Evolutionary conservation across 139 green algal species (phyloP), one percentile per base, ranked within the genome.

Genomic region (Haematococcus lacustris): DNA sequence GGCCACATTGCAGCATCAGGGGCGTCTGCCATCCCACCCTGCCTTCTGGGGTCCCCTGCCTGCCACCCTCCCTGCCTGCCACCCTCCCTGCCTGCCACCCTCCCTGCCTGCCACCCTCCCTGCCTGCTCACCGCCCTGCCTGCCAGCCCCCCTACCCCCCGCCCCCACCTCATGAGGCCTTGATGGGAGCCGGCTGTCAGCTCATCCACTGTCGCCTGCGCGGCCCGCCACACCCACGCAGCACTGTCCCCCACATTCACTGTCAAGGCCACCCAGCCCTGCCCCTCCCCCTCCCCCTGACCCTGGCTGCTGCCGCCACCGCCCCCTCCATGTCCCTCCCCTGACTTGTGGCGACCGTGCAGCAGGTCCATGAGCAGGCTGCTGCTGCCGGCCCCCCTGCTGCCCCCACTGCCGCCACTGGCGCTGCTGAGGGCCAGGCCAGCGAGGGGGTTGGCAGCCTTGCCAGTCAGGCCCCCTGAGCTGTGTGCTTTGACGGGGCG

Each of bases 201-300:
- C 47, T 57, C 47, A n/a, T 57, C 13, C 47, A 57, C 59, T 37
- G 59, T 32, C 59, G 13, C 28, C 30, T 34, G 17, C 59, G 17
- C 30, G 23, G 59, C 6, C 17, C 77, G 74, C 66, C 77, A 86
- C 33, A 83, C 74, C 69, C 71, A 86, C 3, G 77, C 75, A 1
- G 74, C 57, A 30, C 57, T 75, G 63, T 86, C 81, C 1, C 81
- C 81, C 57, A 86, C 66, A 13, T 59, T 76, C 62, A 86, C 30
- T 2, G 65, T 82, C 50, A 83, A 39, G 34, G 70, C 69, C 3
- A 37, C 78, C 70, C 73, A 79, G n/a, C 23, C 50, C 9, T 40
- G 60, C 17, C n/a, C 25, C 60, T 35, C 9, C 9, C n/a, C 9
- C 60, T 35, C n/a, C 26, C 17, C 60, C 26, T 35, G 17, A 35